Percentiles rank a stretch among this genome's conserved stretches.
Conservation (phyloP, 75 land plant species). For the Isoetes taiwanensis region DNA sequence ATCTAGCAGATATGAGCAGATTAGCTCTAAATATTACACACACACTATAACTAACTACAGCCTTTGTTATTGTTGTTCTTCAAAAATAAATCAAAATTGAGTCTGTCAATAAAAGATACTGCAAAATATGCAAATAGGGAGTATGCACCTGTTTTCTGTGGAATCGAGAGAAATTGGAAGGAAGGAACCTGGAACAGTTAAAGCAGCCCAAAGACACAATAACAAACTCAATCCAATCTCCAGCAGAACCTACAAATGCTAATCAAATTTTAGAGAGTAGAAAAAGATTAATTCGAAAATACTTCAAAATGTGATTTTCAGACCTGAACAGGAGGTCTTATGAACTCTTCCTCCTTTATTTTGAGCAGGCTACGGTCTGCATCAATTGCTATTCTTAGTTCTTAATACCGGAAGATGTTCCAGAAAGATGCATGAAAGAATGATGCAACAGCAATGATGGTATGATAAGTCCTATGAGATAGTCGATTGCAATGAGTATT, state of each 20-base stretch:
- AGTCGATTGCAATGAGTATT: too few species aligned
- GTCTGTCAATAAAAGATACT: neutral
- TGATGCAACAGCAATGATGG: too few species aligned
- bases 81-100: too few species aligned
- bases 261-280: neutral
- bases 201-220: constrained; percentile 72
- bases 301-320: too few species aligned
- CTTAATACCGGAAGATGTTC: too few species aligned
- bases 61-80: too few species aligned
- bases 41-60: too few species aligned
- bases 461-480: too few species aligned
- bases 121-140: neutral
- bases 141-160: constrained; percentile 63
- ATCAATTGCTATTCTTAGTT: too few species aligned
- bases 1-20: too few species aligned
- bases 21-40: neutral
- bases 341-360: constrained; percentile 82
- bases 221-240: constrained; percentile 54
- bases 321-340: constrained; percentile 64
- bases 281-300: neutral
- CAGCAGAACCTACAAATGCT: constrained; percentile 38
- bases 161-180: constrained; percentile 63
- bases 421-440: too few species aligned
- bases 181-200: constrained; percentile 67
- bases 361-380: constrained; percentile 74